Base-by-base conservation (phyloP, 2,329 filamentous ascomycete species). In the Daldinia sp. region DNA sequence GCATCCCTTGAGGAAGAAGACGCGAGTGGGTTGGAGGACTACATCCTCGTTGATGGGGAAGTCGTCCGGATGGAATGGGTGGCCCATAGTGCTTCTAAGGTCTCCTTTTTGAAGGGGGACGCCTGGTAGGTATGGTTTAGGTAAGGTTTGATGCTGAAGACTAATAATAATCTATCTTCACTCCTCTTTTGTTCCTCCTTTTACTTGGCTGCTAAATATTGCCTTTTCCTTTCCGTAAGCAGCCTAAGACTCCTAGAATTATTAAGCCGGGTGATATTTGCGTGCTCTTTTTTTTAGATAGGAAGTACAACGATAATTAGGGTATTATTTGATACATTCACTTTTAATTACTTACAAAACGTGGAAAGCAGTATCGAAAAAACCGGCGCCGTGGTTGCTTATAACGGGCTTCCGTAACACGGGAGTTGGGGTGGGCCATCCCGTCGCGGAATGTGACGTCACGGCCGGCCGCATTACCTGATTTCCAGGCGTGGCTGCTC, bases 21-120 rank as follows among this genome's bases (percentile, higher is more conserved):
- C 59, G 20, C 69, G 65, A 2, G 71, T 77, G 18, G 77, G 76
- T 44, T 73, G 48, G 10, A 79, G 69, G 42, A 63, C 44, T 10
- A 69, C 65, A 51, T 72, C 62, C 63, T 70, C 56, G 66, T 79
- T 75, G 72, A 79, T 65, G 69, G 76, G 76, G 75, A 79, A 78
- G 75, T 79, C 77, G 26, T 78, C 71, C 10, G 77, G 77, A 67
- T 74, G 68, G 71, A 79, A 79, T 10, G 77, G 77, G 71, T 78
- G 72, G 66, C 74, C 74, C 76, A 77, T 78, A 63, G 42, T 76
- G 59, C n/a, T 53, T 30, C 6, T 42, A 37, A 33, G 13, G 13
- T 37, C 23, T 64, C 12, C 12, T 46, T 54, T 41, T 26, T n/a
- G 6, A 37, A 12, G 39, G 7, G 23, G 20, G 2, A 54, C n/a